A percentile compares a stretch with the other conserved stretches of the same genome.
Evolutionary conservation across 1,284 basidiomycete genomes (phyloP).

Genomic region (Mycena sp.): DNA sequence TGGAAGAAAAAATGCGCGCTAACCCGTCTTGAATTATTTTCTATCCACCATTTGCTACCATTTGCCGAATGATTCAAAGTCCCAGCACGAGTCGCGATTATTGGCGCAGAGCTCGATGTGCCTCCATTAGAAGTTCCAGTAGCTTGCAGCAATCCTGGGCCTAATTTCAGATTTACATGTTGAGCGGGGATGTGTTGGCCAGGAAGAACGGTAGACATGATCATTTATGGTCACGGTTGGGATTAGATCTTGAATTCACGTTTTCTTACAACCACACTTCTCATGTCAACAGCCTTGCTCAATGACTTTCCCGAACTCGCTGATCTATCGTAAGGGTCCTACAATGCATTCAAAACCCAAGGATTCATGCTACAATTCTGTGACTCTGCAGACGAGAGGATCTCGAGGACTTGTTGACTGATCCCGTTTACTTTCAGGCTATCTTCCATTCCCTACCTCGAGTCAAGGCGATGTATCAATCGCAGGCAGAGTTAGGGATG

Average conservation of each 20-base stretch:
- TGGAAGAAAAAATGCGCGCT: slow-evolving; percentile 37
- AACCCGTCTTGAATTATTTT: slow-evolving; percentile 78
- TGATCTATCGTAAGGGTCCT: slow-evolving; percentile 66
- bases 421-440: slow-evolving; percentile 88
- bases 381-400: slow-evolving; percentile 72
- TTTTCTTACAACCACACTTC: neutral
- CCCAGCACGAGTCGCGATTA: slow-evolving; percentile 76
- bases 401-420: slow-evolving; percentile 86
- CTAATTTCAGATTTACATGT: slow-evolving; percentile 82
- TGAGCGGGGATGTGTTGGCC: slow-evolving; percentile 74
- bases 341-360: slow-evolving; percentile 1
- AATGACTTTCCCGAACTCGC: slow-evolving; percentile 77
- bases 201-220: slow-evolving; percentile 71
- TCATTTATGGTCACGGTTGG: slow-evolving; percentile 28
- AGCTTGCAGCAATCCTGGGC: slow-evolving; percentile 74
- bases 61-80: slow-evolving; percentile 74
- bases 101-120: slow-evolving; percentile 41
- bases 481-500: slow-evolving; percentile 79
- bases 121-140: slow-evolving; percentile 33
- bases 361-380: slow-evolving; percentile 11
- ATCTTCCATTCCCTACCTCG: slow-evolving; percentile 81
- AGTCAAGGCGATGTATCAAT: slow-evolving; percentile 78
- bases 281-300: slow-evolving; percentile 57
- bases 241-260: neutral
- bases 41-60: slow-evolving; percentile 83